Base-by-base conservation (phyloP, 1,139 yeast species). In the Suhomyces panamericanus region DNA sequence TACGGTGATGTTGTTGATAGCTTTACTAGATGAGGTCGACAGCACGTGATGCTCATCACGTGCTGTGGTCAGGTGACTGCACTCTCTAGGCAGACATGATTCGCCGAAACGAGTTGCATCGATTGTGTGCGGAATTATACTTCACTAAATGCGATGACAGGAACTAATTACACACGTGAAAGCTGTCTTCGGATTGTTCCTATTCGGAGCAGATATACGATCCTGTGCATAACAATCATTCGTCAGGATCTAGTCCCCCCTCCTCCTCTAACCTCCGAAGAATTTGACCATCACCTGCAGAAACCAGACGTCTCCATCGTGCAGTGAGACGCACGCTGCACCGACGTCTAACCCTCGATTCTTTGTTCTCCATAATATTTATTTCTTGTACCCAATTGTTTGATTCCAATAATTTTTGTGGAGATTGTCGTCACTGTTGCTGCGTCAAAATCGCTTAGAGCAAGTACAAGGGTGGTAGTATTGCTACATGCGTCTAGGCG, bases 371-470 rank as follows among this genome's bases (percentile, higher is more conserved):
- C 22, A 10, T 10, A 14, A 24, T 24, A 34, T 35, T 20, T 6
- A 26, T 26, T 26, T 26, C 29, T 26, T 26, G 29, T 10, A 8
- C 29, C n/a, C 29, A 11, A 26, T 26, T 26, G 29, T 26, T 11
- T 8, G n/a, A 26, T 26, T 11, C n/a, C 29, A 26, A 26, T 12
- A 12, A 10, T 26, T 26, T 26, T 26, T 26, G 29, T 26, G 17
- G 14, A 26, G 24, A 3, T 17, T 26, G 34, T 38, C 36, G 41
- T 38, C 41, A 38, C 32, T 28, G 15, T 8, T 11, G 13, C 41
- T 32, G 41, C 41, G 27, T 35, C n/a, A 14, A 9, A 14, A 33
- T 39, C 42, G 42, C 42, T 39, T 38, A 38, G 15, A 15, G 15
- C 13, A 24, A 9, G 17, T 24, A 13, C 29, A 14, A 13, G 20